Evolutionary conservation across 1,284 basidiomycete genomes (phyloP).

Genomic region (Cutaneotrichosporon cavernicola): DNA sequence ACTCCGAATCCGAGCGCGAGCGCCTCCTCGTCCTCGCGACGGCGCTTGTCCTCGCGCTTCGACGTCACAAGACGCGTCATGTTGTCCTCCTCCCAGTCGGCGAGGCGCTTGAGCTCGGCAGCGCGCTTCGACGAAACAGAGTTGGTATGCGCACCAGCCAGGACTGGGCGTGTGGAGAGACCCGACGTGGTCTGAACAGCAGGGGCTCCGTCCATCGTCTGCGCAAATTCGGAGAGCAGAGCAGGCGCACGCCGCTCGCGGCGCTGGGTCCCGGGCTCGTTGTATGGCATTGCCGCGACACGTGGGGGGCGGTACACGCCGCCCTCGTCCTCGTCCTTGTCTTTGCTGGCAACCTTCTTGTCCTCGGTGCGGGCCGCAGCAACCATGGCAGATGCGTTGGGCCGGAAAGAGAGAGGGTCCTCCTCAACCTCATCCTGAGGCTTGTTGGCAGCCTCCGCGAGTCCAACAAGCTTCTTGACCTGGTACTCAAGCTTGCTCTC

Average conservation of each 20-base stretch:
- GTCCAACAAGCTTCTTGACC: constrained; percentile 83
- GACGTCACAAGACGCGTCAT: constrained; percentile 88
- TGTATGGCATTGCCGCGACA: constrained; percentile 88
- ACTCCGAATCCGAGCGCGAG: constrained; percentile 73
- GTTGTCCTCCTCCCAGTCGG: constrained; percentile 93
- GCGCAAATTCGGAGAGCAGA: constrained; percentile 61
- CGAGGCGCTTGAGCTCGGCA: constrained; percentile 71
- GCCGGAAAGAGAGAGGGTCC: constrained; percentile 85
- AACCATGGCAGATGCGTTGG: constrained; percentile 64
- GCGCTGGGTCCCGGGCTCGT: constrained; percentile 56
- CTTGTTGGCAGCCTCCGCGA: constrained; percentile 62
- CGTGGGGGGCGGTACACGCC: constrained; percentile 88
- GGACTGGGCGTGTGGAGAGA: constrained; percentile 55
- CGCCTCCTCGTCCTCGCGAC: constrained; percentile 85
- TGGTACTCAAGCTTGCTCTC: constrained; percentile 90
- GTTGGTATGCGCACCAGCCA: constrained; percentile 56
- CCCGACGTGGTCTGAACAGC: constrained; percentile 77
- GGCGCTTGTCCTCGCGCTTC: constrained; percentile 77
- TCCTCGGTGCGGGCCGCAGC: constrained; percentile 29
- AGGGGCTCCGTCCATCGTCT: constrained; percentile 60
- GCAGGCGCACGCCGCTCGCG: constrained; percentile 69
- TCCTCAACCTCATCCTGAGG: constrained; percentile 59
- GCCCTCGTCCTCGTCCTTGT: constrained; percentile 39
- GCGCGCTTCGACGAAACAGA: constrained; percentile 54
- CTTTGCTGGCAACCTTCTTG: constrained; percentile 33